Evolutionary conservation across 1,139 yeast genomes (phyloP).

Genomic region (Tardiomyces depauwii): DNA sequence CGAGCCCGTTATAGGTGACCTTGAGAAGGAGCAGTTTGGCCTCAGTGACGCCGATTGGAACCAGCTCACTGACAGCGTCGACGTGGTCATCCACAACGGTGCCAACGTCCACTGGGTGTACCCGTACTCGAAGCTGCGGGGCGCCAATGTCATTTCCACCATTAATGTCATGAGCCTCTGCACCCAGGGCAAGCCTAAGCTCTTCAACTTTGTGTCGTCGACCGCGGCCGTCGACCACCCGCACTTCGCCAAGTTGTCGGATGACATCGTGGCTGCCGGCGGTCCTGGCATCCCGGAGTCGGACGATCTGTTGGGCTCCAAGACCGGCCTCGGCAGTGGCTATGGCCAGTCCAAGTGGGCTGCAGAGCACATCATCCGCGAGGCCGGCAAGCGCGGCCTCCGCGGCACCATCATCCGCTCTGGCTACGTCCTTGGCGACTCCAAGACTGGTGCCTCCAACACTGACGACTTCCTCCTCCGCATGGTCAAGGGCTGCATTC

Average conservation of each 20-base stretch:
- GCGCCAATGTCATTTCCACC: slow-evolving; percentile 86
- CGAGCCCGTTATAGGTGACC: slow-evolving; percentile 73
- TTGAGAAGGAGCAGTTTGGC: slow-evolving; percentile 65
- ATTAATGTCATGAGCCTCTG: slow-evolving; percentile 76
- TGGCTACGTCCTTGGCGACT: slow-evolving; percentile 88
- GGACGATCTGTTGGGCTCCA: slow-evolving; percentile 74
- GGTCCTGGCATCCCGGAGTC: slow-evolving; percentile 64
- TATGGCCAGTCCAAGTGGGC: slow-evolving; percentile 98
- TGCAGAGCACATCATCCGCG: slow-evolving; percentile 78
- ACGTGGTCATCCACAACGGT: slow-evolving; percentile 89
- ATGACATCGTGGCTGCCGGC: slow-evolving; percentile 52
- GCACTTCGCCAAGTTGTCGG: slow-evolving; percentile 68
- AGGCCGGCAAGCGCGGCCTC: slow-evolving; percentile 76
- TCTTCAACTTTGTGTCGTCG: slow-evolving; percentile 85
- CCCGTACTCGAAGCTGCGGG: slow-evolving; percentile 83
- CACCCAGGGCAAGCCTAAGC: slow-evolving; percentile 67
- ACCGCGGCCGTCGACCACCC: slow-evolving; percentile 87
- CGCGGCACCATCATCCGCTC: slow-evolving; percentile 88
- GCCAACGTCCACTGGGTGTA: slow-evolving; percentile 99
- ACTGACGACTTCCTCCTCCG: slow-evolving; percentile 93
- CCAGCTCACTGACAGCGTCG: slow-evolving; percentile 46
- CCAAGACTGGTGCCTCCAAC: slow-evolving; percentile 74
- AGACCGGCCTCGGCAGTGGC: slow-evolving; percentile 76
- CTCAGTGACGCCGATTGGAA: slow-evolving; percentile 48
- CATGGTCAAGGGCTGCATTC: slow-evolving; percentile 89